These are phyloP conservation scores for Ogataea methanolica DNA, from an alignment of 805 yeast genomes.

Conservation along the genomic window DNA sequence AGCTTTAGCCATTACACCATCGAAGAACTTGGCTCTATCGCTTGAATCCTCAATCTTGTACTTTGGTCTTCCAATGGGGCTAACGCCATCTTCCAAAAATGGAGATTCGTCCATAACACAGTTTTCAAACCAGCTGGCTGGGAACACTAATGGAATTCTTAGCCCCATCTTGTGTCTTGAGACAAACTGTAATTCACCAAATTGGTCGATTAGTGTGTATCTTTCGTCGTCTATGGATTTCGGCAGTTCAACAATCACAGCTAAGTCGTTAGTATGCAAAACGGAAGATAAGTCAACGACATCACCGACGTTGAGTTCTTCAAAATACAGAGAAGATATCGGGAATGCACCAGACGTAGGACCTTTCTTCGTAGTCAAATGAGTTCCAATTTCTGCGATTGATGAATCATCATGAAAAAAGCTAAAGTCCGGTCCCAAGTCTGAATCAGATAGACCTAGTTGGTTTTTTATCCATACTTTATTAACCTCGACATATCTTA, in stretches of 20 bases:
- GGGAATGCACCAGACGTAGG: slow-evolving; percentile 1
- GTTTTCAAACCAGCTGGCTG: slow-evolving; percentile 31
- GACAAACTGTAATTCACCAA: slow-evolving; percentile 52
- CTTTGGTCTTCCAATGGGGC: slow-evolving; percentile 30
- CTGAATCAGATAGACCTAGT: slow-evolving; percentile 1
- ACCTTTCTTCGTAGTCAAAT: slow-evolving; percentile 5
- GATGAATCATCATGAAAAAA: slow-evolving; percentile 13
- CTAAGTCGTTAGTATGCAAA: slow-evolving; percentile 40
- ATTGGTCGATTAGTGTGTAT: slow-evolving; percentile 50
- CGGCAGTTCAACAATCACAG: slow-evolving; percentile 55
- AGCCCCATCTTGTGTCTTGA: slow-evolving; percentile 40
- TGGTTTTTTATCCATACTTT: slow-evolving; percentile 22
- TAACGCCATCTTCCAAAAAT: slow-evolving; percentile 16
- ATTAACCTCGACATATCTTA: slow-evolving; percentile 28
- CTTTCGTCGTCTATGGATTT: slow-evolving; percentile 42
- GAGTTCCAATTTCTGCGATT: slow-evolving; percentile 1
- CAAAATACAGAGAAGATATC: slow-evolving; percentile 21
- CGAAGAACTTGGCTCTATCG: slow-evolving; percentile 25
- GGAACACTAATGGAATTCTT: slow-evolving; percentile 52
- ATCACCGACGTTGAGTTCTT: slow-evolving; percentile 50
- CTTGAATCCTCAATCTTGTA: slow-evolving; percentile 28
- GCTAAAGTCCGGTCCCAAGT: slow-evolving; percentile 12
- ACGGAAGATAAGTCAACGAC: slow-evolving; percentile 47
- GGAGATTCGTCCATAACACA: slow-evolving; percentile 26
- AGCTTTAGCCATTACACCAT: slow-evolving; percentile 21